These are phyloP conservation scores for Kuraishia molischiana DNA, from an alignment of 805 yeast genomes.

Conservation along the genomic window DNA sequence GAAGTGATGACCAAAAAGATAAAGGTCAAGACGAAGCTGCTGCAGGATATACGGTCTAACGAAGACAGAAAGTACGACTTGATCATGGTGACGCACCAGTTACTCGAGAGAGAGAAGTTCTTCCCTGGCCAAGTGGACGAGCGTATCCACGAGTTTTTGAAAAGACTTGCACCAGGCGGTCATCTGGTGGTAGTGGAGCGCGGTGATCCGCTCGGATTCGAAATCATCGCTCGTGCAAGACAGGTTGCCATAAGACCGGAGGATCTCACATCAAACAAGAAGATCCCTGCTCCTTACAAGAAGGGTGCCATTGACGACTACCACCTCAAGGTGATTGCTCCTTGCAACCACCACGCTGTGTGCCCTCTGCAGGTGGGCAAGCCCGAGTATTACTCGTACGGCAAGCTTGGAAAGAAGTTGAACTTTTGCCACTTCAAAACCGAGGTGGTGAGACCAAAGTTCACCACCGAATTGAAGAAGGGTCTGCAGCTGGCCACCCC, in stretches of 20 bases:
- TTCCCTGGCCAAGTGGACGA: slow-evolving; percentile 72
- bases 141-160: slow-evolving; percentile 47
- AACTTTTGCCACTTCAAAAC: slow-evolving; percentile 72
- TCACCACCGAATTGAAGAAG: slow-evolving; percentile 71
- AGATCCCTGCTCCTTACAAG: slow-evolving; percentile 61
- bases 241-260: slow-evolving; percentile 88
- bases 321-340: slow-evolving; percentile 64
- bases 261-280: slow-evolving; percentile 42
- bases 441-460: slow-evolving; percentile 68
- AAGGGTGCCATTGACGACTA: slow-evolving; percentile 29
- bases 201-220: slow-evolving; percentile 87
- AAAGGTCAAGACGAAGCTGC: slow-evolving; percentile 42
- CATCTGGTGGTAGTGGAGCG: slow-evolving; percentile 73
- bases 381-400: slow-evolving; percentile 50
- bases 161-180: slow-evolving; percentile 68
- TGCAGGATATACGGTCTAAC: slow-evolving; percentile 37
- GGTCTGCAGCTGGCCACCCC: slow-evolving; percentile 65
- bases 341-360: slow-evolving; percentile 79
- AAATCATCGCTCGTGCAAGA: slow-evolving; percentile 80
- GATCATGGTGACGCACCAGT: slow-evolving; percentile 74
- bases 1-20: slow-evolving; percentile 49
- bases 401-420: slow-evolving; percentile 45
- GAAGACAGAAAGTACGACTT: slow-evolving; percentile 55
- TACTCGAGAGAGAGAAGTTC: slow-evolving; percentile 45
- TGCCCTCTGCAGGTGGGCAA: slow-evolving; percentile 82